Conservation (phyloP, 345 rosid species). For the Bruguiera sexangula region DNA sequence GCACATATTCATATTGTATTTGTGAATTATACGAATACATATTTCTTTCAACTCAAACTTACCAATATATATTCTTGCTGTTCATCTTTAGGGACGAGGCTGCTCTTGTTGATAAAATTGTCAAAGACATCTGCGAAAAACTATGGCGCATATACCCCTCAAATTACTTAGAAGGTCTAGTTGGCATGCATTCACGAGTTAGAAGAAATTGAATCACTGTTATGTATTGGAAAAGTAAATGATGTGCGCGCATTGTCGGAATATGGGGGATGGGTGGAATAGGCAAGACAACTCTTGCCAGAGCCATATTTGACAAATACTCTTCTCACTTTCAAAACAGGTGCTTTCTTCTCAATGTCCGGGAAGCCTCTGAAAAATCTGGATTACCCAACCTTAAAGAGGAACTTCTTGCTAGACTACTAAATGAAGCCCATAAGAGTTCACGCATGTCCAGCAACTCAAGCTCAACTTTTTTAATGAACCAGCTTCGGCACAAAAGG, state of each 20-base stretch:
- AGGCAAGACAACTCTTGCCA: slow-evolving; percentile 28
- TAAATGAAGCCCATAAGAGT: background rate
- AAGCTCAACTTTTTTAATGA: background rate
- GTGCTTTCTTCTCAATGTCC: slow-evolving; percentile 15
- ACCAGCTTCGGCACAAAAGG: background rate
- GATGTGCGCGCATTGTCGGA: background rate
- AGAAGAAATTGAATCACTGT: background rate
- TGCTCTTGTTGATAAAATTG: slow-evolving; percentile 3
- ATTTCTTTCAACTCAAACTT: background rate
- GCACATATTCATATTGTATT: too few species aligned
- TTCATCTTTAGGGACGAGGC: slow-evolving; percentile 10
- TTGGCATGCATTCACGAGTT: slow-evolving; percentile 13
- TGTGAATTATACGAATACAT: too few species aligned
- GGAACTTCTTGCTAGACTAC: background rate
- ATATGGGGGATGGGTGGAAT: slow-evolving; percentile 26
- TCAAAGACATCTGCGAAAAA: background rate
- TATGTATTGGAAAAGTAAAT: background rate
- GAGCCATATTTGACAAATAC: slow-evolving; percentile 2
- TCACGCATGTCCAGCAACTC: too few species aligned
- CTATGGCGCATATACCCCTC: background rate
- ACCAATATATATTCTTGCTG: background rate
- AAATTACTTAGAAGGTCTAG: background rate
- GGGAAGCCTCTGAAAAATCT: background rate
- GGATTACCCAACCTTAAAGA: background rate
- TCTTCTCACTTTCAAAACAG: slow-evolving; percentile 4